A percentile compares a stretch with the other conserved stretches of the same genome.
phyloP scores from a whole-genome alignment of 1,139 yeast genomes.

The Debaryomyces subglobosus region DNA sequence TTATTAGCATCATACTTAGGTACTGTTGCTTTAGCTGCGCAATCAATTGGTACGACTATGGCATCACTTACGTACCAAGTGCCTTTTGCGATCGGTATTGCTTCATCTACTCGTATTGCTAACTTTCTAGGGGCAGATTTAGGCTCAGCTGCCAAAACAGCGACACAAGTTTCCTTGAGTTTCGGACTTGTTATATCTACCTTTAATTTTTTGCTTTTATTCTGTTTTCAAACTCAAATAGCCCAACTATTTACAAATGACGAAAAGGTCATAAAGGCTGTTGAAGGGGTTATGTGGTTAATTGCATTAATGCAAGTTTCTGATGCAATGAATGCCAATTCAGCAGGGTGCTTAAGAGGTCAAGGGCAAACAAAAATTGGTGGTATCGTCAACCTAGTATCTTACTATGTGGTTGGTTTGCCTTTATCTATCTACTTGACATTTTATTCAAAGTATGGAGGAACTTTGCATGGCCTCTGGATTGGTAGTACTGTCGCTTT shows the following conservation, averaged over 20 bases:
- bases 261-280: constrained; percentile 42
- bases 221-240: constrained; percentile 38
- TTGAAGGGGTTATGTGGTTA: constrained; percentile 51
- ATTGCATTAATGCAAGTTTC: constrained; percentile 59
- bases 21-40: constrained; percentile 58
- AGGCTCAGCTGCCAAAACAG: constrained; percentile 45
- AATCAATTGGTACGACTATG: constrained; percentile 59
- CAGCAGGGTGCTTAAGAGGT: constrained; percentile 63
- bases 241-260: constrained; percentile 46
- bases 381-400: constrained; percentile 55
- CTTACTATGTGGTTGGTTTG: constrained; percentile 56
- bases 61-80: constrained; percentile 55
- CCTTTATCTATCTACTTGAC: constrained; percentile 53
- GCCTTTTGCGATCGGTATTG: constrained; percentile 64
- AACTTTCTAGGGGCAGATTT: constrained; percentile 60
- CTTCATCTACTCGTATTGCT: constrained; percentile 61
- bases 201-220: constrained; percentile 44
- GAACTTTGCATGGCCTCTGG: constrained; percentile 57
- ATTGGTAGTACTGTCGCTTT: constrained; percentile 53
- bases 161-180: constrained; percentile 49
- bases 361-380: constrained; percentile 64
- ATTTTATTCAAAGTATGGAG: constrained; percentile 49
- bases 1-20: constrained; percentile 59
- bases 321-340: constrained; percentile 60
- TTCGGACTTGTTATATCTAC: constrained; percentile 48